Base-by-base conservation (phyloP, 805 yeast species). In the Isabelozyma pseudorhagii region DNA sequence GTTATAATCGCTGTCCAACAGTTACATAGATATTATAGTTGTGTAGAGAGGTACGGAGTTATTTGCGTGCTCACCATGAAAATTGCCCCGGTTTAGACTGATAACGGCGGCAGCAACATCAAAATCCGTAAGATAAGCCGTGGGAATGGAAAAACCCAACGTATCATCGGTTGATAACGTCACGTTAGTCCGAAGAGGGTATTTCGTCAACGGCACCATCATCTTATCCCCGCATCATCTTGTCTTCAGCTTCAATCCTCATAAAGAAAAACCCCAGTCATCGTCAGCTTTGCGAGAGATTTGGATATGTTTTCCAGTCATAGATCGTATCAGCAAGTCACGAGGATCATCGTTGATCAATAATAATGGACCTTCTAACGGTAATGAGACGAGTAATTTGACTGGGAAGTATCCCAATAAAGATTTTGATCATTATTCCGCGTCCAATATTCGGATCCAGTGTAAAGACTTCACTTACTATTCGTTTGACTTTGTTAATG, bases 301-400 rank as follows among this genome's bases (percentile, higher is more conserved):
- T 29, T 94, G 98, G 99, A 78, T 90, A 29, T 87, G 96, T 51
- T 93, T 90, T 66, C 97, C 97, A 1, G 81, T 91, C 54, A 83
- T 92, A 31, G 85, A 82, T 44, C 75, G 74, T 44, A 82, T 86
- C 1, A 79, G 79, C 56, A 77, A 81, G 63, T 71, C 80, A 52
- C 66, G 80, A 53, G 83, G 92, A 54, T 65, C 86, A 47, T 71
- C 83, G 54, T 59, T 71, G 67, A 47, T 63, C n/a, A 56, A 52
- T 10, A 55, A 48, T 17, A 53, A 49, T 21, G 49, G 45, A 11
- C 21, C 43, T 25, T 45, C 40, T 44, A 56, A 29, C 36, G 44
- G 41, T 46, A 46, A 14, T 46, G 48, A 11, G 55, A 57, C 46
- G 45, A 49, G 29, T 9, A 40, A 50, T 49, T 10, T 40, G 38